Base-by-base conservation (phyloP, 805 yeast genomes). In the Kregervanrija delftensis region DNA sequence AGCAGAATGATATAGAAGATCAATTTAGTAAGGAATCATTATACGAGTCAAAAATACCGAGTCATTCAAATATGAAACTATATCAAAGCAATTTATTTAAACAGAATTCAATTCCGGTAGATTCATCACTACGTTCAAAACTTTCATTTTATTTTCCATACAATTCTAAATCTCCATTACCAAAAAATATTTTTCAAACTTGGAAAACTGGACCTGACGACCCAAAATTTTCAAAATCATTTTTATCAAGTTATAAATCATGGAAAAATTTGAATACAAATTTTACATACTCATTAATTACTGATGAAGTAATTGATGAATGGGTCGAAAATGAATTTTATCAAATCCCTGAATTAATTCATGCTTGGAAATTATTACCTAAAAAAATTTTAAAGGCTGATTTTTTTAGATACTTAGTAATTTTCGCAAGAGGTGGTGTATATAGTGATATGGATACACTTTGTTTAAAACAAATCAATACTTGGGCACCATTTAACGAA, bases 401-500 rank as follows among this genome's bases (percentile, higher is more conserved):
- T 64, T 91, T 91, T 60, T 88, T 93, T 71, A 71, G 98, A 49
- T 93, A 93, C 63, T 69, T 93, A 55, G 79, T 93, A 14, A 66
- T 93, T 16, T 83, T 74, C 59, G 96, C 97, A 8, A 71, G 93
- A 41, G 99, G 99, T 10, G 99, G 99, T 1, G 81, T 87, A 1
- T 91, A 91, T 60, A 76, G 95, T 2, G 99, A 93, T 59, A 82
- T 91, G 49, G 99, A 93, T 62, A 93, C 99, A 1, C 60, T 71
- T 35, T 75, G 82, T 22, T 66, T 93, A 45, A 84, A 87, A 63
- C 82, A 91, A 0, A 68, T 89, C 11, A 74, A 74, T 15, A 55
- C 69, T 15, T 93, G 99, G 99, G 68, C 81, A n/a, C 77, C 91
- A 0, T 61, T 65, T 35, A 65, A 72, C 45, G 54, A 47, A 44